Conservation (phyloP, 1,284 basidiomycete species). For the Cystobasidium pallidum region DNA sequence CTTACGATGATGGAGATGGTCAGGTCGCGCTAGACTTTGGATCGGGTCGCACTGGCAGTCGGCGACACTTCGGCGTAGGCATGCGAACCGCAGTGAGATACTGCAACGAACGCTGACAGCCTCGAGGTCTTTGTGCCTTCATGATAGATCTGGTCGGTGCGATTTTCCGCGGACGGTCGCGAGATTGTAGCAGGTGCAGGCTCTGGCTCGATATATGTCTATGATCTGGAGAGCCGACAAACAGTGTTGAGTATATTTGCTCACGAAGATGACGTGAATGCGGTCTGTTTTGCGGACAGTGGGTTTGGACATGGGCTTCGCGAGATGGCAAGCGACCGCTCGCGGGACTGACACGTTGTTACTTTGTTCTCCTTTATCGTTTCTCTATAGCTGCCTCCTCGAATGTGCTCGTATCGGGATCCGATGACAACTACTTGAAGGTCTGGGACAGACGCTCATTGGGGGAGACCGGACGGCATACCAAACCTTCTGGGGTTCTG, state of each 20-base stretch:
- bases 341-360: no score
- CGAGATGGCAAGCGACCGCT: no score
- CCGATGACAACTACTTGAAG: conserved; percentile 91
- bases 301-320: no score
- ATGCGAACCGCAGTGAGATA: not conserved
- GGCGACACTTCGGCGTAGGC: conserved; percentile 53
- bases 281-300: conserved; percentile 56
- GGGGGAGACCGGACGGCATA: conserved; percentile 61
- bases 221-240: conserved; percentile 79
- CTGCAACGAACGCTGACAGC: not conserved
- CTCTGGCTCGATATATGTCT: conserved; percentile 77
- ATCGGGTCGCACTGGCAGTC: conserved; percentile 15
- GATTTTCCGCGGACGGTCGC: conserved; percentile 92
- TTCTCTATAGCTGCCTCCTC: conserved; percentile 85
- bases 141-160: conserved; percentile 83
- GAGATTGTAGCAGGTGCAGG: conserved; percentile 71
- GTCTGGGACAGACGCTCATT: conserved; percentile 95
- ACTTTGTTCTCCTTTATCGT: conserved; percentile 63
- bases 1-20: conserved; percentile 45
- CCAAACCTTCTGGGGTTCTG: conserved; percentile 85
- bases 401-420: conserved; percentile 90
- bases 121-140: not conserved
- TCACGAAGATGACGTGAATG: conserved; percentile 90
- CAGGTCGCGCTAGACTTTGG: conserved; percentile 36
- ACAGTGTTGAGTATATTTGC: conserved; percentile 81